Base-by-base conservation (phyloP, 2,329 filamentous ascomycete species). In the Daldinia sp. region DNA sequence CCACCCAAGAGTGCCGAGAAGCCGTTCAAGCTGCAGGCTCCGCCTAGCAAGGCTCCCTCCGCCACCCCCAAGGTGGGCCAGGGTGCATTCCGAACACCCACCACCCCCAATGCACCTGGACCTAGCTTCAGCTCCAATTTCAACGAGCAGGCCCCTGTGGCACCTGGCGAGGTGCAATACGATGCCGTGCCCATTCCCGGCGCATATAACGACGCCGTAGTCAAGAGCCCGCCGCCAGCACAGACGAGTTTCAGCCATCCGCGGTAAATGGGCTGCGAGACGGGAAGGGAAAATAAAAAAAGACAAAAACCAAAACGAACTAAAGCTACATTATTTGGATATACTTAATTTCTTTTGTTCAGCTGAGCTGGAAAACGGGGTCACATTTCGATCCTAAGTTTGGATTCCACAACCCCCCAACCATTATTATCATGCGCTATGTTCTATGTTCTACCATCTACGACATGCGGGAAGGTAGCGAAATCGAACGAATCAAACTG, bases 181-280 rank as follows among this genome's bases (percentile, higher is more conserved):
- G 94, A 89, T 10, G 81, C 90, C 19, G 94, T 97, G 29, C 92
- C 94, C 0, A 97, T 97, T 62, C 94, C 94, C 0, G 91, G 91
- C 4, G 91, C 93, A 0, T 97, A 97, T 74, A 81, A 84, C 5
- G 84, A 83, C 48, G 81, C 81, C 60, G 81, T 81, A 4, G 70
- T 87, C 58, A 83, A 81, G 76, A 85, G 80, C 71, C 83, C 85
- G 30, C 80, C 79, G 29, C 78, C 80, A 7, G 75, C 70, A 39
- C 81, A 82, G 72, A 78, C 77, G 10, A 75, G 70, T 21, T 85
- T 84, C 67, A 77, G 80, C 11, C 53, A 73, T n/a, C 68, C 65
- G 59, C 72, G 72, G 67, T 72, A 68, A 68, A 67, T 61, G 27
- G 17, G 48, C 39, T n/a, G 41, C 15, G 34, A 27, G n/a, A 21